Evolutionary conservation across 208 protist genomes (phyloP), one percentile per base, ranked within the genome.

Genomic region (Acanthamoeba lenticulata): DNA sequence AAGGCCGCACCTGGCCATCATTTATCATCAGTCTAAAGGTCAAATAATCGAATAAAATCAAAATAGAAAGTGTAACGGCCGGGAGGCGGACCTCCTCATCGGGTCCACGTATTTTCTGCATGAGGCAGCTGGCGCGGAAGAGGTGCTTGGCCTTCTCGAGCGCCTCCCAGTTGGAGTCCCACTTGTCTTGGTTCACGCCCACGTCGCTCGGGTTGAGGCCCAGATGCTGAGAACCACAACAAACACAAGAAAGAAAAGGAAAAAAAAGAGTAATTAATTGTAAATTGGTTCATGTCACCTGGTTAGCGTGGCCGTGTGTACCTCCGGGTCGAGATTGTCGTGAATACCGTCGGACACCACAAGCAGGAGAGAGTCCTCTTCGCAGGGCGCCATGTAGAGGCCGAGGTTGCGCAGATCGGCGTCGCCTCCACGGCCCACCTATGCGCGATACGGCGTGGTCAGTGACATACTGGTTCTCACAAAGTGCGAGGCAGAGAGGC

Each of bases 251-350:
- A 38, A 77, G 65, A 77, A n/a, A n/a, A n/a, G 44, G n/a, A 38
- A 44, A 92, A 21, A 92, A 85, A 79, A 47, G 60, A 27, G 67
- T 15, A 86, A 79, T 9, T 27, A 79, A 34, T 15, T 42, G 27
- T 60, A 45, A 17, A 45, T 36, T 24, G 42, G 38, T 52, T 52
- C 47, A 52, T 52, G 5, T 52, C 47, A n/a, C n/a, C n/a, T n/a
- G 49, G 49, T 57, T 57, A 57, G 49, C 49, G 13, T 34, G 42
- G 38, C 42, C 27, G 13, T 15, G 29, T 29, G 29, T 86, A 72
- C 62, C 36, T 96, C 74, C 29, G 95, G 95, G 38, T 95, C 94
- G 2, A 96, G 52, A 34, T 96, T 96, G 85, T 96, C 95, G 47
- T 96, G 95, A 2, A 96, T 83, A 36, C 95, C 95, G 65, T 96